Conservation (phyloP, 306 rosid species). For the Trifolium pratense region DNA sequence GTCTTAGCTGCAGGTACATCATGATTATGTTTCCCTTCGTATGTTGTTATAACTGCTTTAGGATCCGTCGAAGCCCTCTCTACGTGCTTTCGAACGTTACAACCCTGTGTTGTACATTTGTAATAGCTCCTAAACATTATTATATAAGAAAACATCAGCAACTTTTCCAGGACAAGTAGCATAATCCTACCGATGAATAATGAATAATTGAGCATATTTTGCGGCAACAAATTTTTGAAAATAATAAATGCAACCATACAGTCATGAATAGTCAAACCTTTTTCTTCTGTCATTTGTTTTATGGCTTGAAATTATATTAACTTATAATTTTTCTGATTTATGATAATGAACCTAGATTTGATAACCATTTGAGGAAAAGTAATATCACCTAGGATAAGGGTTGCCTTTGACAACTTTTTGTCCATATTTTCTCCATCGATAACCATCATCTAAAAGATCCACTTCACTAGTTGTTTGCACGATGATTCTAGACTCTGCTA, state of each 20-base stretch:
- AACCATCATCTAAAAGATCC: constrained; percentile 87
- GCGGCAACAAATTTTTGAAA: background rate
- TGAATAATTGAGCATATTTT: background rate
- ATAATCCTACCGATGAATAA: constrained; percentile 13
- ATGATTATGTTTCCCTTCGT: constrained; percentile 90
- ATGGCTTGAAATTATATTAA: too few species aligned
- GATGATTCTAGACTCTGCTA: constrained; percentile 79
- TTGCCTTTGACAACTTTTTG: constrained; percentile 88
- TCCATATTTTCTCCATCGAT: constrained; percentile 87
- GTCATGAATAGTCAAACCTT: background rate
- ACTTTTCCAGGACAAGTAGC: background rate
- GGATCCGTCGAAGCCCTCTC: constrained; percentile 89
- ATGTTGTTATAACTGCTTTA: constrained; percentile 89
- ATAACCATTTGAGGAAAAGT: constrained; percentile 21
- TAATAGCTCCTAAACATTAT: constrained; percentile 76
- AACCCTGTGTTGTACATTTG: constrained; percentile 79
- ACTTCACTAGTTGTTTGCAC: constrained; percentile 92
- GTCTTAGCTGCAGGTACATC: constrained; percentile 82
- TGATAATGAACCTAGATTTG: too few species aligned
- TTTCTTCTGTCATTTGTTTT: too few species aligned
- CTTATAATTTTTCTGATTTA: too few species aligned
- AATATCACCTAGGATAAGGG: constrained; percentile 78
- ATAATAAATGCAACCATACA: background rate
- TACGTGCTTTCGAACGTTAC: constrained; percentile 85
- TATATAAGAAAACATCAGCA: constrained; percentile 32